Conservation (phyloP, 805 yeast genomes). For the Kuraishia molischiana region DNA sequence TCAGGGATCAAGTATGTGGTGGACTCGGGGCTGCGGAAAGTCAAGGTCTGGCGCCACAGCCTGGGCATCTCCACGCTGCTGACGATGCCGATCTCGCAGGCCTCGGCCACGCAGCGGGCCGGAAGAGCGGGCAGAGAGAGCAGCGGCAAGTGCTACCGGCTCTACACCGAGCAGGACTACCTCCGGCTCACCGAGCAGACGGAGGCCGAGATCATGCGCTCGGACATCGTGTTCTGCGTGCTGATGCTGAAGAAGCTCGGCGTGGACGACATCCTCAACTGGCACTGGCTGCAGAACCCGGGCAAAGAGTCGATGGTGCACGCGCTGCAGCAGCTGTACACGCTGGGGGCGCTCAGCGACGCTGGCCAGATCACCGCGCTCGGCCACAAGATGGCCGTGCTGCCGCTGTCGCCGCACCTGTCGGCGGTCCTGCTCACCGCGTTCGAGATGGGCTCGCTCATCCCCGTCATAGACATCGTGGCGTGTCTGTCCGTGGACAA, state of each 20-base stretch:
- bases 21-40: conserved; percentile 88
- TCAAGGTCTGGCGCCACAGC: conserved; percentile 91
- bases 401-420: conserved; percentile 89
- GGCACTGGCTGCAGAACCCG: conserved; percentile 93
- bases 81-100: conserved; percentile 87
- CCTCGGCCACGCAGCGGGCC: conserved; percentile 89
- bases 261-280: conserved; percentile 71
- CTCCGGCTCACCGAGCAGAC: conserved; percentile 60
- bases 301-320: conserved; percentile 65
- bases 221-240: conserved; percentile 78
- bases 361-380: conserved; percentile 65
- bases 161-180: conserved; percentile 71
- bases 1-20: conserved; percentile 90
- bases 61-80: conserved; percentile 86
- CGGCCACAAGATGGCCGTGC: conserved; percentile 79
- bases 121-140: conserved; percentile 99
- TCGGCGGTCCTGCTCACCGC: conserved; percentile 80
- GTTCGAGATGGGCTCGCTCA: conserved; percentile 35
- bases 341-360: conserved; percentile 72
- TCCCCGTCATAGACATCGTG: conserved; percentile 75
- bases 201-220: conserved; percentile 86
- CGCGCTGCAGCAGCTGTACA: conserved; percentile 70
- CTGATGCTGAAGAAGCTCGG: conserved; percentile 77
- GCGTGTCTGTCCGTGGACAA: conserved; percentile 93
- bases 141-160: conserved; percentile 80